Base-by-base conservation (phyloP, 2,329 filamentous ascomycete genomes). In the Colletotrichum endophyticum region DNA sequence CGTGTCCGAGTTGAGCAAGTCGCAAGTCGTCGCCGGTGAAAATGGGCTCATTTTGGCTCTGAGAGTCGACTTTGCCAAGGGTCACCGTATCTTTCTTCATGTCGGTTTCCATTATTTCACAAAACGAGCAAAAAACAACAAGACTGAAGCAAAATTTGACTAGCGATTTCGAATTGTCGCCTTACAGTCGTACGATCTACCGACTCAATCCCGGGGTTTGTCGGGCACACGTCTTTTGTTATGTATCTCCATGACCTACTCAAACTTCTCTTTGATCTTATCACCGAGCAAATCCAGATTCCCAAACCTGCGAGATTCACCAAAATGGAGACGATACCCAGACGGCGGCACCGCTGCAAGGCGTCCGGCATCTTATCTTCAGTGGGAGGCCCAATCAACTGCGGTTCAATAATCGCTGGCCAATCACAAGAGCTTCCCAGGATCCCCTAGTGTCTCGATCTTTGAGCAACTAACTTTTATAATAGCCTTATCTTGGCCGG, bases 1-100 rank as follows among this genome's bases (percentile, higher is more conserved):
- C 56, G 8, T 82, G 81, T 7, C 82, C 82, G 13, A 83, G 61
- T 70, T 82, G 80, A 3, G 80, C 82, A 15, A 83, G 78, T 2
- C 80, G 78, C 82, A 77, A 30, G 39, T 76, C 70, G 32, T 76
- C 73, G 39, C 53, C 69, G 19, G 66, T 28, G 13, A 32, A 27
- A 8, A 53, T 53, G 27, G 16, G 30, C 8, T 57, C 70, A 30
- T 25, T 25, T 6, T 19, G 39, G 13, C 27, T 57, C 6, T 64
- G 70, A 15, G 73, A 76, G 30, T 56, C 63, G 30, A 64, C 63
- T 44, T 44, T 73, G 6, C 36, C 57, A 5, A 76, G 70, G 19
- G 57, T 30, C n/a, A 36, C 30, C 9, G 56, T 30, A 28, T 76
- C 73, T 68, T 76, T 73, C 56, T 73, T 59, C 63, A 49, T 68